Evolutionary conservation across 352 stramenopile species (phyloP).

Genomic region (Pythium aphanidermatum): DNA sequence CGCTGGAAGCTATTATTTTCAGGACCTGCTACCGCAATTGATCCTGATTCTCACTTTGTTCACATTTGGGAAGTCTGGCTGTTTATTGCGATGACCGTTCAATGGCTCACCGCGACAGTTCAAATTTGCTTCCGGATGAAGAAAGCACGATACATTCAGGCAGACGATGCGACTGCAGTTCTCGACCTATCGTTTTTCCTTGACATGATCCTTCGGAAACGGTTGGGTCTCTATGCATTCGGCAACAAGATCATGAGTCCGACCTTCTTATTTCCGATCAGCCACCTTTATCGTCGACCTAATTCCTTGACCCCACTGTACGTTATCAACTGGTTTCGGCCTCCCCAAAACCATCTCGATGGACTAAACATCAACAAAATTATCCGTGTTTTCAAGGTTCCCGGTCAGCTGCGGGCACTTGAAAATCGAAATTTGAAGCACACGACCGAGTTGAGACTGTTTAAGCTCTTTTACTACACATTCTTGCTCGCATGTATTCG

Average conservation of each 20-base stretch:
- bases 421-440: conserved; percentile 40
- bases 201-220: conserved; percentile 37
- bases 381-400: conserved; percentile 39
- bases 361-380: conserved; percentile 52
- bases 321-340: conserved; percentile 27
- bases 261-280: conserved; percentile 29
- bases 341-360: conserved; percentile 19
- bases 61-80: conserved; percentile 35
- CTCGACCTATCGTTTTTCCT: conserved; percentile 38
- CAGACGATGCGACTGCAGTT: conserved; percentile 23
- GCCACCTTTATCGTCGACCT: conserved; percentile 32
- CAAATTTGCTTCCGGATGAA: conserved; percentile 38
- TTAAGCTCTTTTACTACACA: conserved; percentile 54
- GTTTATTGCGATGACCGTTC: conserved; percentile 39
- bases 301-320: conserved; percentile 33
- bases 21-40: conserved; percentile 12
- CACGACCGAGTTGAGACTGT: conserved; percentile 35
- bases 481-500: conserved; percentile 47
- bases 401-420: conserved; percentile 29
- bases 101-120: conserved; percentile 34
- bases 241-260: conserved; percentile 53
- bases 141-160: conserved; percentile 11
- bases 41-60: conserved; percentile 31
- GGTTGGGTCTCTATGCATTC: conserved; percentile 38
- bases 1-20: background rate